Evolutionary conservation across 2,329 filamentous ascomycete species (phyloP), one percentile per base, ranked within the genome.

Genomic region (Colletotrichum sp.): DNA sequence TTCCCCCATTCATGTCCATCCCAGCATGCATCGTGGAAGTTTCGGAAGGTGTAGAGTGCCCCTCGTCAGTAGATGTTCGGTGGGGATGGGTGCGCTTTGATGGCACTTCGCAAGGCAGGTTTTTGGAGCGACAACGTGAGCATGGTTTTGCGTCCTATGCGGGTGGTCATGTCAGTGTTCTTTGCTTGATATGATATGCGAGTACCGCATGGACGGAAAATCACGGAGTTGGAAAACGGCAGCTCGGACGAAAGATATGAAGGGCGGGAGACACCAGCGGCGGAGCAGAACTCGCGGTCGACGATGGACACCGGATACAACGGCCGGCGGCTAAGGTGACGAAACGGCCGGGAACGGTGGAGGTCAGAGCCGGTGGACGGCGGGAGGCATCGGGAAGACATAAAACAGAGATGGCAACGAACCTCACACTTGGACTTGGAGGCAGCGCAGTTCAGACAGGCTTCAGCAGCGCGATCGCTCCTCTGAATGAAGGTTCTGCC

Each of bases 351-450:
- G 43, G 43, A 48, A 48, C n/a, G 43, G 43, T 48, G 43, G 43
- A 48, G 43, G n/a, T 21, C 3, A 48, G 43, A 48, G n/a, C 43
- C 10, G 43, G 43, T 48, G n/a, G 43, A 48, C 43, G 43, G 43
- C 43, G 43, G 43, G n/a, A 48, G 43, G 43, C 32, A 15, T n/a
- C n/a, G 12, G 16, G 12, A 16, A 61, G 18, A 38, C 10, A 8
- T 2, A 48, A 24, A n/a, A 6, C 15, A 48, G 38, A 64, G 60
- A n/a, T 32, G 21, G 12, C 58, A 32, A 28, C 60, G 60, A 64
- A 76, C 73, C 73, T 76, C 73, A 65, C 73, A 76, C 55, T 76
- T 76, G n/a, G 73, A 73, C 65, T 76, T 76, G 43, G 73, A 76
- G 13, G 73, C 64, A 60, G 73, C 73, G 28, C 73, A 76, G 10